Conservation (phyloP, 2,329 filamentous ascomycete genomes). For the Basipetospora chlamydospora region DNA sequence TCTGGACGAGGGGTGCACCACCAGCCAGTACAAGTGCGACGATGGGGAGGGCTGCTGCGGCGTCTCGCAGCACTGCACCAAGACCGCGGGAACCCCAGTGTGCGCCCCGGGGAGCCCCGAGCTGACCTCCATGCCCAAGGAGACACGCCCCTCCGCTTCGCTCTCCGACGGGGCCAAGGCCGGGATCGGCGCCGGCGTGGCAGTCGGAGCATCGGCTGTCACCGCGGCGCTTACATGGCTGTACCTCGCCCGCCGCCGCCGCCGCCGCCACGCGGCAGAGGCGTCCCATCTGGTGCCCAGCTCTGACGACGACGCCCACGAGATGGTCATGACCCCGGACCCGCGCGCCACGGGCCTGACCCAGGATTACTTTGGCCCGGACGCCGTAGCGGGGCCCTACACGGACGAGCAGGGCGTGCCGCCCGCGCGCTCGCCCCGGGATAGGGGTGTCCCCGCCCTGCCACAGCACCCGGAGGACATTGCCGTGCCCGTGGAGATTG, state of each 20-base stretch:
- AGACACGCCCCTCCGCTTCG: slow-evolving; percentile 8
- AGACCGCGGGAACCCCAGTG: slow-evolving; percentile 19
- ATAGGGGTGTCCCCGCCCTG: slow-evolving; percentile 25
- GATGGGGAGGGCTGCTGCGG: slow-evolving; percentile 36
- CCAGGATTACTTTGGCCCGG: slow-evolving; percentile 29
- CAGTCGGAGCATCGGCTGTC: slow-evolving; percentile 26
- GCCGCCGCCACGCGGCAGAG: slow-evolving; percentile 10
- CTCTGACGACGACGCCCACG: slow-evolving; percentile 18
- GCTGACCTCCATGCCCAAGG: slow-evolving; percentile 16
- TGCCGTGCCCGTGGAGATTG: slow-evolving; percentile 38
- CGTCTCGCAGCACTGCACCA: slow-evolving; percentile 26
- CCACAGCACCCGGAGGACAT: slow-evolving; percentile 36
- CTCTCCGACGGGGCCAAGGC: slow-evolving; percentile 37
- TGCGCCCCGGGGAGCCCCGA: slow-evolving; percentile 24
- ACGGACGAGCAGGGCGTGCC: slow-evolving; percentile 21
- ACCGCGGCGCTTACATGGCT: slow-evolving; percentile 23
- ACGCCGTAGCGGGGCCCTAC: slow-evolving; percentile 30
- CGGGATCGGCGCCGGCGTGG: slow-evolving; percentile 40
- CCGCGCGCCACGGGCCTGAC: slow-evolving; percentile 15
- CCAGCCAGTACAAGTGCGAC: slow-evolving; percentile 27
- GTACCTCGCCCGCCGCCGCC: slow-evolving; percentile 25
- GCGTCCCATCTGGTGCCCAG: slow-evolving; percentile 7
- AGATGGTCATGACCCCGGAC: slow-evolving; percentile 13
- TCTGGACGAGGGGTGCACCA: slow-evolving; percentile 28
- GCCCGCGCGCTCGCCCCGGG: slow-evolving; percentile 17